Evolutionary conservation across 2,329 filamentous ascomycete genomes (phyloP).

Genomic region (Fusarium graminum): DNA sequence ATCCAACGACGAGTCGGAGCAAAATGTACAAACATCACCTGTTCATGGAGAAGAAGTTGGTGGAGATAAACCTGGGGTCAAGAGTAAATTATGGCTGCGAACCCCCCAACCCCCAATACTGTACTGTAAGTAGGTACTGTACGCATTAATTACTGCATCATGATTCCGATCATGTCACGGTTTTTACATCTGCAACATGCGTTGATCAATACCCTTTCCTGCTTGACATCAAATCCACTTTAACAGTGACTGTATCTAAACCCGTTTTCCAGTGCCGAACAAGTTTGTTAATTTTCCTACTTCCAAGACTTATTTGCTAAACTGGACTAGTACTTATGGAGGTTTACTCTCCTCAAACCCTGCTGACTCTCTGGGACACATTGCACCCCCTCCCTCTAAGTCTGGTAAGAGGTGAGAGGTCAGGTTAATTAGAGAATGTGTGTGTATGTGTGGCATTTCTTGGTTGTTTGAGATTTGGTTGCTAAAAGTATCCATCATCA

Average conservation of each 20-base stretch:
- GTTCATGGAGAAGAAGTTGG: conserved; percentile 5
- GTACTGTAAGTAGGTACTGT: not conserved
- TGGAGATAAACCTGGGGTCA: conserved; percentile 29
- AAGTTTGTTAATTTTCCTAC: conserved; percentile 28
- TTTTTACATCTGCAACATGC: conserved; percentile 7
- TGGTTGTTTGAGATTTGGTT: conserved; percentile 14
- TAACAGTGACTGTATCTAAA: conserved; percentile 20
- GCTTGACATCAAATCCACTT: conserved; percentile 18
- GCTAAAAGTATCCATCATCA: conserved; percentile 23
- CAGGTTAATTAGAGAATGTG: not conserved
- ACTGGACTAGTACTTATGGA: not conserved
- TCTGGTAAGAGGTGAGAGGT: not conserved
- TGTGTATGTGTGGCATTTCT: conserved; percentile 7
- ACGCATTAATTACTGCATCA: not conserved
- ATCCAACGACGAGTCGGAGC: conserved; percentile 18
- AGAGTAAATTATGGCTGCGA: conserved; percentile 3
- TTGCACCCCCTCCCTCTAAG: conserved; percentile 1
- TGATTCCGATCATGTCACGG: conserved; percentile 5
- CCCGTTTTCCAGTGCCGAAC: conserved; percentile 11
- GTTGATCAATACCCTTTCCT: conserved; percentile 34
- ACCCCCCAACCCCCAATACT: conserved; percentile 23
- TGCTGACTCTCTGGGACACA: not conserved
- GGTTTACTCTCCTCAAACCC: not conserved
- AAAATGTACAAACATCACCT: conserved; percentile 25
- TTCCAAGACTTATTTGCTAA: conserved; percentile 5